Percentiles rank a stretch among this genome's conserved stretches.
Evolutionary conservation across 768 basidiomycete species (phyloP).

Genomic region (Pulveroboletus frians): DNA sequence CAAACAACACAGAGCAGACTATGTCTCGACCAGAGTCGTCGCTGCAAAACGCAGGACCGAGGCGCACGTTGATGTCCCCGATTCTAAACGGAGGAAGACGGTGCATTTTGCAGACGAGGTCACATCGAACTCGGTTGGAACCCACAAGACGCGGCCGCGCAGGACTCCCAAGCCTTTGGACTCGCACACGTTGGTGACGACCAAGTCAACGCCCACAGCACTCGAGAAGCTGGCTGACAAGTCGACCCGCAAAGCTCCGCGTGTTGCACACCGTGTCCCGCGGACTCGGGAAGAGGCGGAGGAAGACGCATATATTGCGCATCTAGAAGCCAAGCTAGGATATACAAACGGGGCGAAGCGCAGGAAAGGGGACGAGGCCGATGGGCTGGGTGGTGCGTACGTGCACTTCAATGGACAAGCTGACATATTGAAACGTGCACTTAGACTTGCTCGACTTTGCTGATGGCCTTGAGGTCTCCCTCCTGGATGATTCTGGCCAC

Average conservation of each 20-base stretch:
- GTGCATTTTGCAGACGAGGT: constrained; percentile 10
- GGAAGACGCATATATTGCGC: constrained; percentile 83
- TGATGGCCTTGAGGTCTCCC: constrained; percentile 21
- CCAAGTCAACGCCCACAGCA: constrained; percentile 23
- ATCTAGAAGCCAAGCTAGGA: constrained; percentile 75
- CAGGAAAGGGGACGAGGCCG: constrained; percentile 50
- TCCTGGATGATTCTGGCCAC: background rate
- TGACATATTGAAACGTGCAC: background rate
- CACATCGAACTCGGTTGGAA: background rate
- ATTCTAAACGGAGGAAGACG: constrained; percentile 42
- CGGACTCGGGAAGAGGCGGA: constrained; percentile 46
- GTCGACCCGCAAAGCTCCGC: constrained; percentile 6
- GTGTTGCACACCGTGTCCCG: constrained; percentile 8
- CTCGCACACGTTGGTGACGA: background rate
- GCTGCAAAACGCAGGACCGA: constrained; percentile 38
- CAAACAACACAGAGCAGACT: constrained; percentile 60
- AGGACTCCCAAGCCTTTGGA: background rate
- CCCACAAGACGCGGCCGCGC: background rate
- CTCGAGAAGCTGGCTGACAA: constrained; percentile 32
- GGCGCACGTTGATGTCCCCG: constrained; percentile 43
- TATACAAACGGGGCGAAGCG: constrained; percentile 41
- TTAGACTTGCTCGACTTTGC: constrained; percentile 55
- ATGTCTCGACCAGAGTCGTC: constrained; percentile 38
- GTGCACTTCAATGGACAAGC: background rate
- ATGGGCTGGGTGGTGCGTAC: constrained; percentile 77